Evolutionary conservation across 495 filamentous ascomycete species (phyloP).

Genomic region (Niebla homalea): DNA sequence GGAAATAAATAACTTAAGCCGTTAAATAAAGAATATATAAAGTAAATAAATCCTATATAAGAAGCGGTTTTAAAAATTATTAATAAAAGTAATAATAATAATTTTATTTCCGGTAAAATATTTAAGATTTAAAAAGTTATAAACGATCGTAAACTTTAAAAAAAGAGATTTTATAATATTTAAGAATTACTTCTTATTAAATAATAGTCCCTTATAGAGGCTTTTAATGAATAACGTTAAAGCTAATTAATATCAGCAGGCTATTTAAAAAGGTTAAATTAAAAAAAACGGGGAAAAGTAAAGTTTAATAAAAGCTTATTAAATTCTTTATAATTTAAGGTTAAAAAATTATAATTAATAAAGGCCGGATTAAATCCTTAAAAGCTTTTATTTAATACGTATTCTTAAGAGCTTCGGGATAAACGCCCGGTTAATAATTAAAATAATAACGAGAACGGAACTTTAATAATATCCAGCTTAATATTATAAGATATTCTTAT

Average conservation of each 20-base stretch:
- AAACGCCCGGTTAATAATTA: too few species aligned
- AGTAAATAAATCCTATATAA: background rate
- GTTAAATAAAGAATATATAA: background rate
- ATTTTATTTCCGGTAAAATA: background rate
- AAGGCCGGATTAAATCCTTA: too few species aligned
- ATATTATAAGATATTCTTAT: too few species aligned
- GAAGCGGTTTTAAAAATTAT: background rate
- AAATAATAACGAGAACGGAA: too few species aligned
- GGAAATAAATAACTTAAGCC: background rate
- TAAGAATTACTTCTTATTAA: background rate
- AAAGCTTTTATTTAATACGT: too few species aligned
- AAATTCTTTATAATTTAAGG: too few species aligned
- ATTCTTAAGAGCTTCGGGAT: too few species aligned
- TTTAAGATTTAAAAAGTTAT: background rate
- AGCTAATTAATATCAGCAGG: background rate
- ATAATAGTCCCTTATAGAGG: background rate
- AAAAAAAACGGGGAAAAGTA: too few species aligned
- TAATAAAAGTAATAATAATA: background rate
- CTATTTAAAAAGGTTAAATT: too few species aligned
- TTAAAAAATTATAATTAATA: too few species aligned
- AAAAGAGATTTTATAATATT: background rate
- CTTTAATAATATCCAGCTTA: too few species aligned
- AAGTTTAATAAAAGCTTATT: too few species aligned
- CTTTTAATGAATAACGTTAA: background rate
- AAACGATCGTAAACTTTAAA: background rate